Evolutionary conservation across 768 basidiomycete species (phyloP), one percentile per base, ranked within the genome.

Genomic region (Hygrocybe coccinea): DNA sequence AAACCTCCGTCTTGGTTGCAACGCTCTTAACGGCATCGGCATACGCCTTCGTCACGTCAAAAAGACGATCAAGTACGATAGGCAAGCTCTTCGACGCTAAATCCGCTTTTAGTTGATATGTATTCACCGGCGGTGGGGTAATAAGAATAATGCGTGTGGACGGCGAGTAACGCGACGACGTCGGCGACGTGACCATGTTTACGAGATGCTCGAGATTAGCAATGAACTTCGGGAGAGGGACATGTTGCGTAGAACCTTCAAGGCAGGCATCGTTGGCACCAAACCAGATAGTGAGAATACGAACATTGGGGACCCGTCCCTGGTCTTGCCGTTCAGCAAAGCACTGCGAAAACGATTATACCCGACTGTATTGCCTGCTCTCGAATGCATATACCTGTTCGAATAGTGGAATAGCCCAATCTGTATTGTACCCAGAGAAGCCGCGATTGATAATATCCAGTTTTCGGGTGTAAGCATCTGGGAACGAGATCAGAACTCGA

Each of bases 381-480:
- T 17, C 8, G 6, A 57, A 34, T 38, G 21, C n/a, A 60, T 75
- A 37, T 46, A 85, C 89, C 78, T 87, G 84, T 63, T 89, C 79
- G 55, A 95, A 81, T 25, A 91, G 79, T 3, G 89, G 88, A 36
- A 93, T 71, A 5, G 78, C 85, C 93, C 92, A 95, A 34, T 86
- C 83, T 1, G 91, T 87, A 64, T 89, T 94, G 70, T 95, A 97
- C 2, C 92, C 92, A 29, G 81, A 77, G 25, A 85, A 75, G 1
- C 94, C 94, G 47, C 93, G 83, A 65, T 95, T 95, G 59, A 95
- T 60, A 17, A 97, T 83, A 64, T 97, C 94, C 33, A 93, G 69
- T 68, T 85, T 90, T 58, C 94, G 77, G 41, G 79, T 79, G 68
- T 95, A 95, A 1, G 76, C 77, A 66, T 87, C 91, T 92, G 33